phyloP scores from a whole-genome alignment of 1,284 basidiomycete genomes.

The Microbotryum saponariae region DNA sequence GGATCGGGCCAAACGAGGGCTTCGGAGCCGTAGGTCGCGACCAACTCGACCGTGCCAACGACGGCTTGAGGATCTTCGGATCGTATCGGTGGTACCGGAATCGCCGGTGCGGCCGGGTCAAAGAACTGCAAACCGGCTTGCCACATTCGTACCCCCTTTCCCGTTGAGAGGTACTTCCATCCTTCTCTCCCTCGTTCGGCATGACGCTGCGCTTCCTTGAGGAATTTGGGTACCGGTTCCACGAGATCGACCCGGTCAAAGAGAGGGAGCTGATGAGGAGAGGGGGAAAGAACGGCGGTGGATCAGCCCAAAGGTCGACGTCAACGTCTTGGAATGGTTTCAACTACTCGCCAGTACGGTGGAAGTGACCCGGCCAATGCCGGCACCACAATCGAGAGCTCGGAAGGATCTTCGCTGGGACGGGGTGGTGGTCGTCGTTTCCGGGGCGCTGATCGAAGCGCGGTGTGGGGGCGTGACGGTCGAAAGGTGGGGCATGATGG shows the following conservation, averaged over 20 bases:
- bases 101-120: slow-evolving; percentile 58
- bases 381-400: slow-evolving; percentile 77
- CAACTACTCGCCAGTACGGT: slow-evolving; percentile 52
- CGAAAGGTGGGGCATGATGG: slow-evolving; percentile 67
- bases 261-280: slow-evolving; percentile 52
- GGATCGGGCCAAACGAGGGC: slow-evolving; percentile 41
- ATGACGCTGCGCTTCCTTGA: slow-evolving; percentile 55
- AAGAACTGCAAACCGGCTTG: slow-evolving; percentile 68
- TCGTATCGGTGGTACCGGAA: slow-evolving; percentile 1
- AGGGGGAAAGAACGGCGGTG: too few species aligned
- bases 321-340: too few species aligned
- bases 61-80: background rate
- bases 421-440: slow-evolving; percentile 22
- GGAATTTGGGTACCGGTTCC: slow-evolving; percentile 73
- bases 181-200: slow-evolving; percentile 44
- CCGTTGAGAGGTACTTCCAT: slow-evolving; percentile 54
- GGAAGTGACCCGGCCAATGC: slow-evolving; percentile 80
- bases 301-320: too few species aligned
- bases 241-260: slow-evolving; percentile 75
- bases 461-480: slow-evolving; percentile 60
- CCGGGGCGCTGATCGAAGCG: slow-evolving; percentile 20
- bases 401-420: slow-evolving; percentile 41
- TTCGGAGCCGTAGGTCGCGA: slow-evolving; percentile 32
- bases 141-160: slow-evolving; percentile 74
- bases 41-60: slow-evolving; percentile 11